Percentiles rank a stretch among this genome's conserved stretches.
These are phyloP conservation scores for Pyracantha coccinea DNA, from an alignment of 331 rosid species.

Conservation along the genomic window DNA sequence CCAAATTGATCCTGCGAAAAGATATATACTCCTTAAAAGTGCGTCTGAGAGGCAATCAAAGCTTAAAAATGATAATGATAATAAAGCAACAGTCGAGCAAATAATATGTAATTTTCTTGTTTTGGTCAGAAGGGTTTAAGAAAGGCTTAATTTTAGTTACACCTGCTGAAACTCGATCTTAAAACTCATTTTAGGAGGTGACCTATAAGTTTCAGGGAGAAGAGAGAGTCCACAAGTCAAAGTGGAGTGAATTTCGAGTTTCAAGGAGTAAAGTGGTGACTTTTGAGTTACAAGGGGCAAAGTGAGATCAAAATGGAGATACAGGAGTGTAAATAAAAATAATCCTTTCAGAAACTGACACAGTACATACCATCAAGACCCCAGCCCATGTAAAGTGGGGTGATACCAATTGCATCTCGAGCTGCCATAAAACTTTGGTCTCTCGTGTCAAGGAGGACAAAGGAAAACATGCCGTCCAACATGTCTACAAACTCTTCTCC, in stretches of 20 bases:
- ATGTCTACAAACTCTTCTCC: slow-evolving; percentile 86
- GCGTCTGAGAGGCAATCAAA: background rate
- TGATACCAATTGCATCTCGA: slow-evolving; percentile 85
- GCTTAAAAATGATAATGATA: background rate
- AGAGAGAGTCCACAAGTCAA: no score
- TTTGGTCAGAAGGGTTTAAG: background rate
- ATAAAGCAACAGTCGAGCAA: background rate
- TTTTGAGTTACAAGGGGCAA: no score
- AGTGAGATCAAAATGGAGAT: no score
- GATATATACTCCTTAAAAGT: slow-evolving; percentile 14
- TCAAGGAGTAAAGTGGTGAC: no score
- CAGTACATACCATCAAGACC: slow-evolving; percentile 82
- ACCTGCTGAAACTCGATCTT: no score
- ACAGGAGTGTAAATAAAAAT: no score
- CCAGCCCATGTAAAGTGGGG: slow-evolving; percentile 93
- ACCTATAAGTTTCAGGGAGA: no score
- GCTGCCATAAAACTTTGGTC: slow-evolving; percentile 85
- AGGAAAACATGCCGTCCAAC: slow-evolving; percentile 95
- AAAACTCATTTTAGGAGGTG: no score
- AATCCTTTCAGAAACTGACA: background rate
- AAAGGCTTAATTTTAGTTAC: no score
- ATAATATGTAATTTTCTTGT: background rate
- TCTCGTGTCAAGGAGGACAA: slow-evolving; percentile 79
- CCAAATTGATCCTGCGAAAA: slow-evolving; percentile 78
- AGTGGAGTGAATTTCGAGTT: no score